Percentiles rank a stretch among this genome's conserved stretches.
phyloP scores from a whole-genome alignment of 2,329 filamentous ascomycete species.

The Colletotrichum sp. region DNA sequence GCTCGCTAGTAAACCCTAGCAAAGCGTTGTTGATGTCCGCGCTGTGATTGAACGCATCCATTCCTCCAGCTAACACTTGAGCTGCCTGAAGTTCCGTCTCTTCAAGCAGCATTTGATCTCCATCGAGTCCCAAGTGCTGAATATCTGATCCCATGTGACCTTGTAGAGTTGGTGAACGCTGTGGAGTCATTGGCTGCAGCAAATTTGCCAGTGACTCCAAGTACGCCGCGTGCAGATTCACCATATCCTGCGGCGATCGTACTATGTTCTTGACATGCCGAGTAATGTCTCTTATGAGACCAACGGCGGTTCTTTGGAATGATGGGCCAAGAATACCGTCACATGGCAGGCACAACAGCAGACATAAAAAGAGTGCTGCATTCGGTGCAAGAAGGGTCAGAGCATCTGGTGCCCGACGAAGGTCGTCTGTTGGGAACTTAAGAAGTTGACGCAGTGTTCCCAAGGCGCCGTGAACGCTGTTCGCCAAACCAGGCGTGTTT shows the following conservation, averaged over 20 bases:
- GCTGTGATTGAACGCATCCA: neutral
- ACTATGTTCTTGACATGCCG: neutral
- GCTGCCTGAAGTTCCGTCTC: neutral
- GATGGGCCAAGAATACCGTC: neutral
- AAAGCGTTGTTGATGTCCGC: neutral
- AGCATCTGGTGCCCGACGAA: conserved; percentile 1
- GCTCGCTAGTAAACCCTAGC: neutral
- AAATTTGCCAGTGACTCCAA: neutral
- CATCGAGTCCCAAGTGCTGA: neutral
- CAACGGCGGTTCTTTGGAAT: neutral
- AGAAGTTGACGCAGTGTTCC: conserved; percentile 11
- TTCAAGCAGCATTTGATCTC: neutral
- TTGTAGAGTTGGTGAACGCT: neutral
- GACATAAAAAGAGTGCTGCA: neutral
- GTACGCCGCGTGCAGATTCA: neutral
- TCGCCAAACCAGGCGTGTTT: neutral
- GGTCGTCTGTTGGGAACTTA: conserved; percentile 12
- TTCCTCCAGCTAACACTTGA: neutral
- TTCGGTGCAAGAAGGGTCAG: neutral
- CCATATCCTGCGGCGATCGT: neutral
- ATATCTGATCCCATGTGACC: neutral
- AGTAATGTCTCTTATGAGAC: neutral
- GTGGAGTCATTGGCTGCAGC: neutral
- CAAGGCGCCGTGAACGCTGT: neutral
- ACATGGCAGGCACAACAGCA: neutral